Evolutionary conservation across 306 rosid species (phyloP), one percentile per base, ranked within the genome.

Genomic region (Prunus padus): DNA sequence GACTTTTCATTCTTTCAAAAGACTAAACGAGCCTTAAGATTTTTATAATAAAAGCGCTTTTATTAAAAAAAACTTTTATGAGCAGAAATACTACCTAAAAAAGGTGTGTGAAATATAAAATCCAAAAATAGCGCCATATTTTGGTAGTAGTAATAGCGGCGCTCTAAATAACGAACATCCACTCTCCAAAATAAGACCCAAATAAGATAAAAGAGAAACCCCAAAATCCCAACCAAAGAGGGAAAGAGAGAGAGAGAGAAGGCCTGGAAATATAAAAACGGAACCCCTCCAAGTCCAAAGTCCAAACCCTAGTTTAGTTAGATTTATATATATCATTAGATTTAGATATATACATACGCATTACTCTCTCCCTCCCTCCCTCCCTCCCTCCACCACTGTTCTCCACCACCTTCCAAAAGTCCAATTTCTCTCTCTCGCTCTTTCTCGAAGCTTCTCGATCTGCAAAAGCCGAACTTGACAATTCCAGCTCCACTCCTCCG

Each of bases 241-340:
- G 30, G 66, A 54, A 23, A 16, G 57, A 45, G 23, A 45, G n/a
- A 44, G 65, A 46, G 42, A 52, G n/a, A 26, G 57, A 71, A n/a
- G 69, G 75, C 51, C 22, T 31, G 64, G 64, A 30, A 54, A 50
- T 30, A 42, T 19, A 65, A 47, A 37, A 61, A n/a, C 64, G 71
- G 46, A 60, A 70, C 37, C 73, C 73, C 59, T 59, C 78, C 56
- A 12, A 28, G 7, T 14, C n/a, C 67, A 6, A 62, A 49, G 42
- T 60, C 67, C 79, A 60, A 80, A 80, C 83, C 83, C 83, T 80
- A 80, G 65, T 50, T 62, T 57, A 25, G 50, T 57, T 46, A 42
- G 76, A 42, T 67, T 49, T 68, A 7, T 62, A 30, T 62, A 25
- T 30, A 50, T 49, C 69, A 45, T 28, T 56, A 31, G 25, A 64